These are phyloP conservation scores for Wickerhamomyces ciferrii DNA, from an alignment of 805 yeast species.

Conservation along the genomic window DNA sequence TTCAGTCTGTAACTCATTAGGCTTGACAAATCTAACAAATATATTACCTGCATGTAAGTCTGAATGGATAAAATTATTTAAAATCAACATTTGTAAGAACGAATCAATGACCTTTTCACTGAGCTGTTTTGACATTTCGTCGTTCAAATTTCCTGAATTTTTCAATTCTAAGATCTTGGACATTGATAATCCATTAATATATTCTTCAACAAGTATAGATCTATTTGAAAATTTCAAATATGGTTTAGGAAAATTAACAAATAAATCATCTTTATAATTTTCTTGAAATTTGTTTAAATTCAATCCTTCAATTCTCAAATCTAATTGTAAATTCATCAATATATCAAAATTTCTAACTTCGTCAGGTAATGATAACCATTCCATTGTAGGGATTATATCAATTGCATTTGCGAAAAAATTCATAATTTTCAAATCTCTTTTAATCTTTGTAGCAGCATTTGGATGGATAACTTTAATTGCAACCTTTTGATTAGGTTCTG, in stretches of 20 bases:
- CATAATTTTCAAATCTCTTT: slow-evolving; percentile 84
- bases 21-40: slow-evolving; percentile 63
- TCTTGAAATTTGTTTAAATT: slow-evolving; percentile 68
- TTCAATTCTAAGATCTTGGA: slow-evolving; percentile 48
- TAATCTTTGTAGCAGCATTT: slow-evolving; percentile 61
- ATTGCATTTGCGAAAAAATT: slow-evolving; percentile 66
- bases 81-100: slow-evolving; percentile 84
- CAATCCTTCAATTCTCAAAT: slow-evolving; percentile 82
- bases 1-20: slow-evolving; percentile 25
- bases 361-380: slow-evolving; percentile 93
- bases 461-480: slow-evolving; percentile 96
- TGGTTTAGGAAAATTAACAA: slow-evolving; percentile 79
- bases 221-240: slow-evolving; percentile 59
- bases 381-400: slow-evolving; percentile 85
- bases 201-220: slow-evolving; percentile 80
- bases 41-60: slow-evolving; percentile 98
- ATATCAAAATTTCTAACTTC: slow-evolving; percentile 86
- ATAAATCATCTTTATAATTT: slow-evolving; percentile 53
- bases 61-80: slow-evolving; percentile 93
- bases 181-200: slow-evolving; percentile 80
- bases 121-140: slow-evolving; percentile 55
- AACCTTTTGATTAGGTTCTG: slow-evolving; percentile 48
- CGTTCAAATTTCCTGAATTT: slow-evolving; percentile 31
- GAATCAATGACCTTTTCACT: slow-evolving; percentile 87
- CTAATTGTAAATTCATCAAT: slow-evolving; percentile 86